Evolutionary conservation across 2,329 filamentous ascomycete species (phyloP).

Genomic region (Cladosporium cucumerinum): DNA sequence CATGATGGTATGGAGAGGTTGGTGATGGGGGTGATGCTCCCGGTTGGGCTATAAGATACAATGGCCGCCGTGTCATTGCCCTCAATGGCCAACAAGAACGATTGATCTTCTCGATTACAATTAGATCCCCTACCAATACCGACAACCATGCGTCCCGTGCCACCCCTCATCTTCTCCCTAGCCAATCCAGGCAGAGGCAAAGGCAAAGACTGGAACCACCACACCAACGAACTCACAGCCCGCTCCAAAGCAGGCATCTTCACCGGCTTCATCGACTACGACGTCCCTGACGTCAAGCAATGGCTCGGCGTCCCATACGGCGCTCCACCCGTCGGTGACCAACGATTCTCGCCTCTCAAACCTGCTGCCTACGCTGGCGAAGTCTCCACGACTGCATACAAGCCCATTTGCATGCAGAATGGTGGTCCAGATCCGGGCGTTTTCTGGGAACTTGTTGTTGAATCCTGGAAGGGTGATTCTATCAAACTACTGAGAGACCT

Average conservation of each 20-base stretch:
- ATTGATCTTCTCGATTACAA: not conserved
- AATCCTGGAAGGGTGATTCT: no score
- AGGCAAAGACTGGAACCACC: not conserved
- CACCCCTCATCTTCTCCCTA: not conserved
- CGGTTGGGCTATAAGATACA: not conserved
- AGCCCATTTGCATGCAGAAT: conserved; percentile 21
- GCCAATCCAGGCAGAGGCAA: not conserved
- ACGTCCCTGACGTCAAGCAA: conserved; percentile 1
- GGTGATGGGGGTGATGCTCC: not conserved
- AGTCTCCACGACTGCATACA: conserved; percentile 14
- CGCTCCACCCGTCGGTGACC: conserved; percentile 5
- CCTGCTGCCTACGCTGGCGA: not conserved
- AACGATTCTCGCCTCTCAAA: conserved; percentile 7
- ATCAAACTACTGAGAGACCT: no score
- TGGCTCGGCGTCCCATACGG: conserved; percentile 11
- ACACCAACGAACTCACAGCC: conserved; percentile 3
- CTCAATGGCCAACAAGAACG: not conserved
- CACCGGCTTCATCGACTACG: conserved; percentile 1
- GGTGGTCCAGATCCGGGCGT: conserved; percentile 13
- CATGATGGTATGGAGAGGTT: not conserved
- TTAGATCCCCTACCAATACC: not conserved
- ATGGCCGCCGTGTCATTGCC: not conserved
- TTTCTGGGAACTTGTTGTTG: conserved; percentile 17
- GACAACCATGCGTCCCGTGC: not conserved
- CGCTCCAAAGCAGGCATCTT: conserved; percentile 7